A percentile compares a stretch with the other conserved stretches of the same genome.
Conservation (phyloP, 306 rosid genomes). For the Prunus salicina region DNA sequence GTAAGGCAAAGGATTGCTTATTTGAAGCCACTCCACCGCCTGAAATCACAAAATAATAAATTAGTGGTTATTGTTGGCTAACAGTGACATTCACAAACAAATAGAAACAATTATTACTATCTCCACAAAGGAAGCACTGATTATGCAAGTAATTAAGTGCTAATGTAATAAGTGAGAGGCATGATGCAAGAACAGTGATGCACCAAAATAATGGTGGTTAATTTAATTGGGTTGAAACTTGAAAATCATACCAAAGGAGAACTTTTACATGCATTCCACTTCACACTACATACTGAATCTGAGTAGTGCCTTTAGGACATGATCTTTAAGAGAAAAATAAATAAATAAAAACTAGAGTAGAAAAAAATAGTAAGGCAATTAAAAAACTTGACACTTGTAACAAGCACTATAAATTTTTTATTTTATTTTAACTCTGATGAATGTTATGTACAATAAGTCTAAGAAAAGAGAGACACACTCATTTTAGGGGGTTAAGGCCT, state of each 20-base stretch:
- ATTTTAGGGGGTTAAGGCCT: neutral
- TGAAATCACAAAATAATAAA: slow-evolving; percentile 9
- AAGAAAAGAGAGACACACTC: neutral
- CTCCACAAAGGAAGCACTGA: neutral
- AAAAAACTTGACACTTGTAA: neutral
- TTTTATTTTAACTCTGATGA: neutral
- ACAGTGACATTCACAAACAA: slow-evolving; percentile 1
- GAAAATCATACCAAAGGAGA: slow-evolving; percentile 6
- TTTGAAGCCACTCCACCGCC: neutral
- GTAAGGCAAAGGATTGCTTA: slow-evolving; percentile 2
- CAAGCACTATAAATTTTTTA: neutral
- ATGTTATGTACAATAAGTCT: neutral
- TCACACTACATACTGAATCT: neutral
- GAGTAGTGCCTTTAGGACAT: neutral
- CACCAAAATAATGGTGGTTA: slow-evolving; percentile 4
- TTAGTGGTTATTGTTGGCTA: neutral
- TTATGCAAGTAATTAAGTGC: neutral
- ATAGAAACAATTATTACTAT: neutral
- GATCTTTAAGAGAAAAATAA: neutral
- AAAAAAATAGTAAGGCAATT: neutral
- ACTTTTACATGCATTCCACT: slow-evolving; percentile 7
- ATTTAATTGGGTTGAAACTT: neutral
- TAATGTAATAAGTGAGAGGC: neutral
- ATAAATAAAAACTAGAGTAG: neutral
- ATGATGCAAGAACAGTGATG: neutral